A percentile compares a stretch with the other conserved stretches of the same genome.
Conservation (phyloP, 2,329 filamentous ascomycete species). For the Alternaria gansuensis region DNA sequence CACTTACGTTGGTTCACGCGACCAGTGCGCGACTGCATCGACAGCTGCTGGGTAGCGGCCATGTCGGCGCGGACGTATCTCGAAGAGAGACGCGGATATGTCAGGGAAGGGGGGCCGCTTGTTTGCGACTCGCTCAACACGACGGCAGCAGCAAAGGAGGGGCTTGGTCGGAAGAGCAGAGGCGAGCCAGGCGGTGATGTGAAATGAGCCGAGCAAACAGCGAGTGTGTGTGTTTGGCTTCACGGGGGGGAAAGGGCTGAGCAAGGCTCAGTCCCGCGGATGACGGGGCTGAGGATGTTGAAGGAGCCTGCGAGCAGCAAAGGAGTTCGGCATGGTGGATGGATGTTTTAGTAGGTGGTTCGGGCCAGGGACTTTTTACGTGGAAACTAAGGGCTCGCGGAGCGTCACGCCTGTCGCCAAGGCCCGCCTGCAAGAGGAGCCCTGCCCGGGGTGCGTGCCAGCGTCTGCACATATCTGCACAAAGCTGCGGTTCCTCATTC, state of each 20-base stretch:
- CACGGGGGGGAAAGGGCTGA: constrained; percentile 30
- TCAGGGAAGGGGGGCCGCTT: constrained; percentile 11
- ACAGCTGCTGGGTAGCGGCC: constrained; percentile 57
- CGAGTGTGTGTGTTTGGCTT: constrained; percentile 21
- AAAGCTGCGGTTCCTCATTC: constrained; percentile 8
- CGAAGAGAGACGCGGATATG: constrained; percentile 11
- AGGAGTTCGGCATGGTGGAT: constrained; percentile 52
- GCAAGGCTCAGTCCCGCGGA: constrained; percentile 59
- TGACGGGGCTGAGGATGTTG: constrained; percentile 60
- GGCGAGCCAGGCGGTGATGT: constrained; percentile 37
- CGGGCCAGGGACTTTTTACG: constrained; percentile 45
- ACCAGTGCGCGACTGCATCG: constrained; percentile 74
- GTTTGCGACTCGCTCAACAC: constrained; percentile 27
- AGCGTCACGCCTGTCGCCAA: constrained; percentile 31
- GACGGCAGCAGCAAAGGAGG: constrained; percentile 18
- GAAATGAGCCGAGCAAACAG: constrained; percentile 41
- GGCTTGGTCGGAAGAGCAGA: constrained; percentile 29
- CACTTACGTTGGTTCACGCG: constrained; percentile 83
- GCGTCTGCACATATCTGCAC: constrained; percentile 7
- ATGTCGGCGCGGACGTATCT: constrained; percentile 43
- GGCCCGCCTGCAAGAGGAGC: constrained; percentile 30
- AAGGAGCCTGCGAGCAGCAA: constrained; percentile 54
- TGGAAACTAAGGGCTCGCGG: constrained; percentile 35
- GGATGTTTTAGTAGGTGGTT: constrained; percentile 49
- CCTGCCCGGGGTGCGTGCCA: constrained; percentile 24